Percentiles rank a stretch among this genome's conserved stretches.
Evolutionary conservation across 2,329 filamentous ascomycete genomes (phyloP).

Genomic region (Cytospora leucostoma): DNA sequence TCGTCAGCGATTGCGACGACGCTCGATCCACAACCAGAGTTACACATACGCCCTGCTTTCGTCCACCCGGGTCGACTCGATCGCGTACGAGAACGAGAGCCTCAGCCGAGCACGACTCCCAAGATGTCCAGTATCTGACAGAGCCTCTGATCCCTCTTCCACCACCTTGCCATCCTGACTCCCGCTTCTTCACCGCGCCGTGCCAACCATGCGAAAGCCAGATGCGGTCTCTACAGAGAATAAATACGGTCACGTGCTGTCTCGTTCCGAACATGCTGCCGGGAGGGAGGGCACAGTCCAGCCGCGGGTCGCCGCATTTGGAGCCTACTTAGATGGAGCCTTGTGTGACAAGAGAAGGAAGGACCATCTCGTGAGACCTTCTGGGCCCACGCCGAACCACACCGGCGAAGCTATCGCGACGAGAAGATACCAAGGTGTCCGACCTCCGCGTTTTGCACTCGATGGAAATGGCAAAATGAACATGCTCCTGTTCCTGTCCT

Average conservation of each 20-base stretch:
- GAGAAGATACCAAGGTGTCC: neutral
- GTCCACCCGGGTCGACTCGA: neutral
- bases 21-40: neutral
- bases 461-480: slow-evolving; percentile 33
- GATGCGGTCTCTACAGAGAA: slow-evolving; percentile 23
- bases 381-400: neutral
- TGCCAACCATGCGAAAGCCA: slow-evolving; percentile 25
- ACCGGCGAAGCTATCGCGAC: slow-evolving; percentile 2
- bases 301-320: slow-evolving; percentile 8
- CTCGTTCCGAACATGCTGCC: slow-evolving; percentile 22
- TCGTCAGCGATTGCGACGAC: neutral
- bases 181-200: slow-evolving; percentile 15
- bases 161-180: slow-evolving; percentile 16
- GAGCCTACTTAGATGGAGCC: slow-evolving; percentile 2
- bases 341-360: slow-evolving; percentile 6
- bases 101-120: slow-evolving; percentile 20
- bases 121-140: slow-evolving; percentile 28
- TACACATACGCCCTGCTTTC: neutral
- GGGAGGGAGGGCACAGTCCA: slow-evolving; percentile 3
- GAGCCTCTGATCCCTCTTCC: slow-evolving; percentile 13
- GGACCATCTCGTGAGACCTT: neutral
- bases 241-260: slow-evolving; percentile 10
- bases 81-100: slow-evolving; percentile 8
- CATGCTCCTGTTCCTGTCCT: slow-evolving; percentile 41
- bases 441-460: neutral